Base-by-base conservation (phyloP, 2,329 filamentous ascomycete species). In the Colletotrichum limetticola region DNA sequence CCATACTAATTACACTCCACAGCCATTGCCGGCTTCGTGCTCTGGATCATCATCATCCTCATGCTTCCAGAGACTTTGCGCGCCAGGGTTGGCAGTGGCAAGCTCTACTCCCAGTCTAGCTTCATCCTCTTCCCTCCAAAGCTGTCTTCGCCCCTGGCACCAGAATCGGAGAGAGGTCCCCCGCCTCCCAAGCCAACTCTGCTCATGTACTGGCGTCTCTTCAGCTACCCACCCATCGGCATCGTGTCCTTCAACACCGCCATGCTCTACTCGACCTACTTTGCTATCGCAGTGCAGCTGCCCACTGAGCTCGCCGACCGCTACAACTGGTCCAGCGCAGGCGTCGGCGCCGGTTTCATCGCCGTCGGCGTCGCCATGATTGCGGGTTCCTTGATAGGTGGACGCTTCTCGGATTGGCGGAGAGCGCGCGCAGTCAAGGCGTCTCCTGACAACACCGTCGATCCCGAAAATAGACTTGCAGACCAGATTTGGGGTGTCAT, bases 51-150 rank as follows among this genome's bases (percentile, higher is more conserved):
- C 35, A 76, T 80, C 59, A 32, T 80, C 24, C 74, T 86, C 65
- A 81, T 80, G 68, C 83, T 86, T 7, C 85, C 85, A 0, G 85
- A 87, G 74, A 87, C 85, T 2, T 78, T 87, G 9, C 82, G 85
- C 30, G 80, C 81, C 5, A 77, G 84, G 2, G 85, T 86, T 2
- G 85, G 85, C 5, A 85, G 86, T 66, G 85, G 84, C 19, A 74
- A 76, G 19, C 66, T 80, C 12, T 79, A 79, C 56, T 52, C 66
- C 8, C 69, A 74, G 14, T 67, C 64, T 5, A 8, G 67, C 24
- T 70, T 77, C 68, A 24, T 80, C 16, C 37, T 78, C 19, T 60
- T 77, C 19, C 76, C 78, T 0, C 78, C 76, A 1, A 76, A 69
- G 26, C 53, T 77, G 9, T 75, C 76, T 9, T 80, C 78, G 1